Conservation (phyloP, 495 filamentous ascomycete species). For the Mytilinidion resinicola region DNA sequence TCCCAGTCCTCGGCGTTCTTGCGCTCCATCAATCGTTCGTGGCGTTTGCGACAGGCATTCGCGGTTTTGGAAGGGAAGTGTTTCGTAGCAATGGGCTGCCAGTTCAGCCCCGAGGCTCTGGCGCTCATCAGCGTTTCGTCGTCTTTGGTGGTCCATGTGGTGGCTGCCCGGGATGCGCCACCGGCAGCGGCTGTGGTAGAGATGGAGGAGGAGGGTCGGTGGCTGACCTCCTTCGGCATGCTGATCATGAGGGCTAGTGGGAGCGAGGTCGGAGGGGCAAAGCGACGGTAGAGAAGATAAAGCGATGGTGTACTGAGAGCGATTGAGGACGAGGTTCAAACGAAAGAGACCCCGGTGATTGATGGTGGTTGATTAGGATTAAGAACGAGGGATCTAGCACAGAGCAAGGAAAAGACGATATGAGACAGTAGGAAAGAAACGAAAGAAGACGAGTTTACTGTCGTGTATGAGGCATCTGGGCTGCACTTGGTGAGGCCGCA, state of each 20-base stretch:
- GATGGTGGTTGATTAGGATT: neutral
- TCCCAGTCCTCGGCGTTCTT: slow-evolving; percentile 61
- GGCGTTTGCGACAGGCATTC: slow-evolving; percentile 73
- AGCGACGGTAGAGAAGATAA: neutral
- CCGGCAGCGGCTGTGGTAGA: slow-evolving; percentile 15
- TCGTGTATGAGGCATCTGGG: slow-evolving; percentile 19
- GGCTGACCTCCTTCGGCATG: slow-evolving; percentile 29
- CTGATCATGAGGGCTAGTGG: slow-evolving; percentile 15
- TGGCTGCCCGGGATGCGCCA: slow-evolving; percentile 17
- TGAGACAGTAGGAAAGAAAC: slow-evolving; percentile 22
- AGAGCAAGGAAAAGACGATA: slow-evolving; percentile 18
- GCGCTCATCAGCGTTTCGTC: slow-evolving; percentile 57
- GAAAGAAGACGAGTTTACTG: slow-evolving; percentile 10
- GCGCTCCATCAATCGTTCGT: slow-evolving; percentile 67
- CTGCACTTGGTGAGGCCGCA: slow-evolving; percentile 1
- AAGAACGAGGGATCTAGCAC: neutral
- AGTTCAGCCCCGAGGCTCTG: slow-evolving; percentile 60
- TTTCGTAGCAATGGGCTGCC: slow-evolving; percentile 61
- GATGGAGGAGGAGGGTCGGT: slow-evolving; percentile 13
- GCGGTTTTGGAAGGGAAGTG: slow-evolving; percentile 67
- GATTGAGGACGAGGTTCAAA: neutral
- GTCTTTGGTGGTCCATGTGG: slow-evolving; percentile 55
- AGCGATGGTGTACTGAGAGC: neutral
- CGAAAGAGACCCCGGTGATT: neutral
- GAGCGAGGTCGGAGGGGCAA: neutral